phyloP scores from a whole-genome alignment of 1,284 basidiomycete genomes.

The Cryptococcus deneoformans region DNA sequence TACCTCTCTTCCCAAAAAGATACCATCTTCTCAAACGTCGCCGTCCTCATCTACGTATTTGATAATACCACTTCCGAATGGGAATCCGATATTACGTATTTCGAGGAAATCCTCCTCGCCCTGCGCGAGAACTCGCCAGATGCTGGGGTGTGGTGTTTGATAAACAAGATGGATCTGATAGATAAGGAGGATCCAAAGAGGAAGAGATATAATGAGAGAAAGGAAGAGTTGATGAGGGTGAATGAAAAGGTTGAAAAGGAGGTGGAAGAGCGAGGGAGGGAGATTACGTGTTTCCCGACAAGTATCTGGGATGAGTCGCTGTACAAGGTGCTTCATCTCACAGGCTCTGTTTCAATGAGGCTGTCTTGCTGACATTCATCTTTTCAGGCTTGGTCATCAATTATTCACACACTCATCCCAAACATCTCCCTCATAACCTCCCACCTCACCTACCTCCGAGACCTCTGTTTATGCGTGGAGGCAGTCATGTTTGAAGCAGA shows the following conservation, averaged over 20 bases:
- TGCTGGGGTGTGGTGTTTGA: constrained; percentile 81
- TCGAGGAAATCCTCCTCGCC: constrained; percentile 77
- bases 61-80: constrained; percentile 73
- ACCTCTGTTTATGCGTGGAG: constrained; percentile 83
- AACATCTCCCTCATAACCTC: constrained; percentile 83
- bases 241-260: constrained; percentile 53
- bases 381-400: constrained; percentile 89
- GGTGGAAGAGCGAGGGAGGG: constrained; percentile 28
- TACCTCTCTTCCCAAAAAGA: constrained; percentile 86
- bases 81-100: constrained; percentile 74
- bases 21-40: constrained; percentile 93
- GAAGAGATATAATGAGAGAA: constrained; percentile 64
- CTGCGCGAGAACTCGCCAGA: constrained; percentile 61
- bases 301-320: constrained; percentile 98
- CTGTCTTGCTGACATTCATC: background rate
- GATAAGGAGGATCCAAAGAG: constrained; percentile 58
- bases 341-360: background rate
- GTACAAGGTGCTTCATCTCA: constrained; percentile 65
- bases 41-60: constrained; percentile 97
- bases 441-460: constrained; percentile 80
- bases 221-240: constrained; percentile 63
- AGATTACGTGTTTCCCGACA: constrained; percentile 67
- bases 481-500: constrained; percentile 95
- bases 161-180: constrained; percentile 92
- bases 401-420: constrained; percentile 95